A percentile compares a stretch with the other conserved stretches of the same genome.
These are phyloP conservation scores for Thymus mandschuricus DNA, from an alignment of 257 asterid species.

Conservation along the genomic window DNA sequence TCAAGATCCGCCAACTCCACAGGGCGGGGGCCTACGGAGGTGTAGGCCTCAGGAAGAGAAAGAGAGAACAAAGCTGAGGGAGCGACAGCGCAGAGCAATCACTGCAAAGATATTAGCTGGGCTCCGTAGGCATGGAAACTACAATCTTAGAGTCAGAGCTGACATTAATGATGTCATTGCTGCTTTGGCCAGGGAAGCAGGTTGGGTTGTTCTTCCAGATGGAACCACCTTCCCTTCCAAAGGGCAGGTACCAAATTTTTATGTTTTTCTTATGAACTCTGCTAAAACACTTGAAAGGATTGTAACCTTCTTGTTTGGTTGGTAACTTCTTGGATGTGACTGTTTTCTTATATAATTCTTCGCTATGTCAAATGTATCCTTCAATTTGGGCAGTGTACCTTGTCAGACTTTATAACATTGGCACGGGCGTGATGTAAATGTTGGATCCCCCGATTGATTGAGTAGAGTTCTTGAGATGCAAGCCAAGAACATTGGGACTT, in stretches of 20 bases:
- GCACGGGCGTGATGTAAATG: not conserved
- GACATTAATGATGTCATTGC: constrained; percentile 96
- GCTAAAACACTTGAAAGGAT: constrained; percentile 19
- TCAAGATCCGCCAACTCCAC: constrained; percentile 78
- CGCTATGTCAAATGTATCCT: constrained; percentile 1
- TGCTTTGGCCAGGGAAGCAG: constrained; percentile 99
- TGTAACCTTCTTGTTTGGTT: constrained; percentile 15
- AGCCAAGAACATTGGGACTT: constrained; percentile 21
- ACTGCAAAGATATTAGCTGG: constrained; percentile 98
- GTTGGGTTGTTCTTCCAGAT: constrained; percentile 99
- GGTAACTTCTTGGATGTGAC: not conserved
- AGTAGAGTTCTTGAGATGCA: constrained; percentile 13
- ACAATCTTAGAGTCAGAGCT: constrained; percentile 96
- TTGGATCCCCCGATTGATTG: constrained; percentile 22
- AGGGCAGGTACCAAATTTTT: constrained; percentile 60
- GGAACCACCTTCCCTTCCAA: constrained; percentile 96
- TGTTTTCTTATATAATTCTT: not conserved
- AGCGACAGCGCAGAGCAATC: constrained; percentile 94
- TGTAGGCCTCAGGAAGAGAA: constrained; percentile 97
- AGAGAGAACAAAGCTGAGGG: constrained; percentile 96
- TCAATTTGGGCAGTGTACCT: not conserved
- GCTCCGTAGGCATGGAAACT: constrained; percentile 94
- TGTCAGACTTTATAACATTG: constrained; percentile 11
- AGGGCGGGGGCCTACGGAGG: constrained; percentile 79
- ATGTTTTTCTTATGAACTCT: not conserved